Base-by-base conservation (phyloP, 2,329 filamentous ascomycete genomes). In the Elsinoe necatrix region DNA sequence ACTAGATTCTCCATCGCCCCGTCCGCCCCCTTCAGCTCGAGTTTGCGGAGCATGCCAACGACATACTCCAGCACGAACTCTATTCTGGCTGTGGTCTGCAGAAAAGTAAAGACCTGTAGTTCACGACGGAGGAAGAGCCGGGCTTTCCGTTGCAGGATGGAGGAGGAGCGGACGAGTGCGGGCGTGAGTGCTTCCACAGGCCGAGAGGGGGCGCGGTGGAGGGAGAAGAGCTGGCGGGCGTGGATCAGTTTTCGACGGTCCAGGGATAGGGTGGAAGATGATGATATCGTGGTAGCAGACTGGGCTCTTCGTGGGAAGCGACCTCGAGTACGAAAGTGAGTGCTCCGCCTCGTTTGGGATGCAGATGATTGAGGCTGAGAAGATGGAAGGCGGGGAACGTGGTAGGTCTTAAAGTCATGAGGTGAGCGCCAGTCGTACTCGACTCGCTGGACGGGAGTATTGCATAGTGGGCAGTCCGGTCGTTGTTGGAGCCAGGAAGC, bases 1-100 rank as follows among this genome's bases (percentile, higher is more conserved):
- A 96, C 69, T 71, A 95, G 79, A 41, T 88, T 83, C 67, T 93
- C 88, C 0, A 89, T 89, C 63, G 87, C 82, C 0, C 89, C 90
- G 37, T 80, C 79, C 60, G 86, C 88, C 3, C 83, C 87, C 70
- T 89, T 89, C 3, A 91, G 77, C 65, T 95, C 89, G 14, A 93
- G 82, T 0, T 83, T 88, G 68, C 88, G 91, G 58, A 96, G 72
- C 20, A 96, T 86, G 8, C 86, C 86, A 39, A 96, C 72, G 55
- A 95, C 82, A 68, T 95, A 95, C 65, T 95, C 88, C 8, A 96
- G 78, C 9, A 96, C 70, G 60, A 91, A 95, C 65, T 95, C 90
- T 39, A 56, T 25, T 7, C 54, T 41, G 6, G 86, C 81, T 64
- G 91, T 92, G 50, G 67, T 68, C 54, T 77, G 72, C 11, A 95